These are phyloP conservation scores for Adenanthera pavonina DNA, from an alignment of 306 rosid species.

Conservation along the genomic window DNA sequence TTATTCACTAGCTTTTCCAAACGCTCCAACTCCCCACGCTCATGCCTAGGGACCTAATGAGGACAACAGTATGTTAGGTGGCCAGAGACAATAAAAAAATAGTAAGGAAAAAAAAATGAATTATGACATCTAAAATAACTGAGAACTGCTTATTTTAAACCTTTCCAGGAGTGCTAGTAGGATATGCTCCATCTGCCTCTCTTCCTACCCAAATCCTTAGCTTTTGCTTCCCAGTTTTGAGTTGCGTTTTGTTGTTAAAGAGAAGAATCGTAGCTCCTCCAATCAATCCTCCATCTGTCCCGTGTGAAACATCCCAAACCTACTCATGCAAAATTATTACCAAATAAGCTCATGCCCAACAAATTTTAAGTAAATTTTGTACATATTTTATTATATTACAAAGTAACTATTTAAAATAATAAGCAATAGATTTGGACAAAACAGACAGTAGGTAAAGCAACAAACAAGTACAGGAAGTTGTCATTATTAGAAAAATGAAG, in stretches of 20 bases:
- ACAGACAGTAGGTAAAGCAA: neutral
- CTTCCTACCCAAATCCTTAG: slow-evolving; percentile 95
- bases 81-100: slow-evolving; percentile 19
- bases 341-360: slow-evolving; percentile 10
- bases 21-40: slow-evolving; percentile 93
- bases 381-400: neutral
- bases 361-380: slow-evolving; percentile 6
- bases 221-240: slow-evolving; percentile 96
- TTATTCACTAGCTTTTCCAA: slow-evolving; percentile 89
- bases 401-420: neutral
- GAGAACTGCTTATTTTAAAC: slow-evolving; percentile 44
- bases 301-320: slow-evolving; percentile 98
- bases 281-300: slow-evolving; percentile 73
- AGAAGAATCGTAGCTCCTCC: slow-evolving; percentile 97
- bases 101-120: slow-evolving; percentile 4
- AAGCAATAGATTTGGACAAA: slow-evolving; percentile 3
- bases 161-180: slow-evolving; percentile 94
- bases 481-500: neutral
- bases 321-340: slow-evolving; percentile 40
- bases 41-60: slow-evolving; percentile 87
- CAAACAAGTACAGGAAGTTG: slow-evolving; percentile 1
- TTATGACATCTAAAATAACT: slow-evolving; percentile 17
- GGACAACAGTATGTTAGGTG: slow-evolving; percentile 9
- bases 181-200: slow-evolving; percentile 88
- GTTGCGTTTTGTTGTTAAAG: slow-evolving; percentile 86